phyloP scores from a whole-genome alignment of 2,329 filamentous ascomycete species.

The Ilyonectria robusta region DNA sequence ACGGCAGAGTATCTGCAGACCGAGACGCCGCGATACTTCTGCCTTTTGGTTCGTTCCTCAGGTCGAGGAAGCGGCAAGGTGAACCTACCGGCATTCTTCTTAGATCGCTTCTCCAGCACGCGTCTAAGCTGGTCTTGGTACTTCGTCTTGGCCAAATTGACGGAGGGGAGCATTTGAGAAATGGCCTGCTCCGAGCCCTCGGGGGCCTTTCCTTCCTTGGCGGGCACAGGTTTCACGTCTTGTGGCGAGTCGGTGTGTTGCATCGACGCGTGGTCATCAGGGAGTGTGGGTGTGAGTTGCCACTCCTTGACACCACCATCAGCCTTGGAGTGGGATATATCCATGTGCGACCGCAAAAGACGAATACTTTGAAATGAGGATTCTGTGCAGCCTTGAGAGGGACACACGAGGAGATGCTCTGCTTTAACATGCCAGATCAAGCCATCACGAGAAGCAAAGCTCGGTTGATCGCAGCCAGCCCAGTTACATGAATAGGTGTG shows the following conservation, averaged over 20 bases:
- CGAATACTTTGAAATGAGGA: conserved; percentile 52
- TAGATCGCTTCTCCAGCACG: conserved; percentile 54
- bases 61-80: neutral
- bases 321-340: conserved; percentile 51
- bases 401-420: conserved; percentile 60
- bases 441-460: conserved; percentile 55
- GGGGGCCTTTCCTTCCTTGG: neutral
- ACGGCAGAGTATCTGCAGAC: neutral
- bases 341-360: conserved; percentile 56
- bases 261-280: neutral
- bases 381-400: conserved; percentile 56
- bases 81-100: conserved; percentile 47
- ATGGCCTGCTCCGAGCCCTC: neutral
- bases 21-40: neutral
- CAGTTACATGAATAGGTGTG: conserved; percentile 58
- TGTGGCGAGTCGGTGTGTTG: neutral
- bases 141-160: conserved; percentile 53
- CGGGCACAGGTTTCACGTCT: conserved; percentile 23
- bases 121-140: conserved; percentile 54
- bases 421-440: conserved; percentile 61
- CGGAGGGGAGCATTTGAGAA: conserved; percentile 34
- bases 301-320: conserved; percentile 44
- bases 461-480: conserved; percentile 53
- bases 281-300: conserved; percentile 38
- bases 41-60: neutral